phyloP scores from a whole-genome alignment of 371 early-diverging fungal genomes.

The Rhizopus stolonifer region DNA sequence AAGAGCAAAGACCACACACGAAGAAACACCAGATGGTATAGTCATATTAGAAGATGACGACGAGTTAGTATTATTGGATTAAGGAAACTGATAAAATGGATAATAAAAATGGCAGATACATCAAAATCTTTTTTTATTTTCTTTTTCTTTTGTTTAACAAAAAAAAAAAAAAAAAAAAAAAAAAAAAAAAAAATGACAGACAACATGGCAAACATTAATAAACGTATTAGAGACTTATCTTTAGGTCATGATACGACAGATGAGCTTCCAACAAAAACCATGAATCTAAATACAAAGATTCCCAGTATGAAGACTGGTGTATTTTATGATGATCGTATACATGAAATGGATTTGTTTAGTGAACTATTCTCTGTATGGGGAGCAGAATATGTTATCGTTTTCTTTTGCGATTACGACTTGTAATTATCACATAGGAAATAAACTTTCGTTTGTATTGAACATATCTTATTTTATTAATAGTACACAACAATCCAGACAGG shows the following conservation, averaged over 20 bases:
- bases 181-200: not conserved
- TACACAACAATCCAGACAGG: conserved; percentile 15
- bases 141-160: conserved; percentile 7
- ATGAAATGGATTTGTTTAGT: conserved; percentile 7
- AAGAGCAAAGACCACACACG: conserved; percentile 14
- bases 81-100: not conserved
- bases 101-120: not conserved
- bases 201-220: not conserved
- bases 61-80: conserved; percentile 18
- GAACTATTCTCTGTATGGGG: not conserved
- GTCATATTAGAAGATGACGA: conserved; percentile 26
- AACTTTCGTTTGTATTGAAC: not conserved
- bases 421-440: conserved; percentile 5
- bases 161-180: no score
- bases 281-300: not conserved
- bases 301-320: not conserved
- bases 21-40: conserved; percentile 11
- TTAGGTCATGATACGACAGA: not conserved
- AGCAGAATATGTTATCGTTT: conserved; percentile 10
- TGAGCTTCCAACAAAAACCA: not conserved
- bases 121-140: not conserved
- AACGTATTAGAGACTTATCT: not conserved
- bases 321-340: conserved; percentile 8
- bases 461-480: not conserved
- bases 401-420: conserved; percentile 34